Percentiles rank a stretch among this genome's conserved stretches.
Conservation (phyloP, 1,139 yeast genomes). For the Kodamaea derodonti region DNA sequence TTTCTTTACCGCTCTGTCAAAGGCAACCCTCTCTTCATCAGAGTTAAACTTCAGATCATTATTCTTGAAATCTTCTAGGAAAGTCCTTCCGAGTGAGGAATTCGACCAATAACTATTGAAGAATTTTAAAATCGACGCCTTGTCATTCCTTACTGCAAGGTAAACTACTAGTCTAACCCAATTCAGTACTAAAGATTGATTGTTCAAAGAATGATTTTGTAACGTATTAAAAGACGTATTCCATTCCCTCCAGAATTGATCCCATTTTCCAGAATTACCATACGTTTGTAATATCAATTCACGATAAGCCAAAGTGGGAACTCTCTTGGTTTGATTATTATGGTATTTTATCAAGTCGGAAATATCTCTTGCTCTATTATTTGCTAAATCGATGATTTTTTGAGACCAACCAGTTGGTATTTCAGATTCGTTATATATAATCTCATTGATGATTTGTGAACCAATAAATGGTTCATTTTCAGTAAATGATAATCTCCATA, state of each 20-base stretch:
- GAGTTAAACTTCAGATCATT: slow-evolving; percentile 16
- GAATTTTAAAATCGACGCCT: slow-evolving; percentile 27
- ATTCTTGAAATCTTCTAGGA: slow-evolving; percentile 19
- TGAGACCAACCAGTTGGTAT: slow-evolving; percentile 8
- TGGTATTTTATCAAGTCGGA: slow-evolving; percentile 23
- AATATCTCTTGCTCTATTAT: slow-evolving; percentile 30
- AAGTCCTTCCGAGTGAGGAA: slow-evolving; percentile 21
- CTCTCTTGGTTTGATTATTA: slow-evolving; percentile 10
- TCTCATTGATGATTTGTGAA: slow-evolving; percentile 22
- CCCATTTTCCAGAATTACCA: slow-evolving; percentile 41
- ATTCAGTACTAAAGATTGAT: slow-evolving; percentile 11
- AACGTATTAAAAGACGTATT: slow-evolving; percentile 18
- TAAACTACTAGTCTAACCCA: slow-evolving; percentile 39
- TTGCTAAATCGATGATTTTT: slow-evolving; percentile 18
- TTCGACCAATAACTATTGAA: slow-evolving; percentile 29
- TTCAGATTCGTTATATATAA: slow-evolving; percentile 17
- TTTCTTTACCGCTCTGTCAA: slow-evolving; percentile 17
- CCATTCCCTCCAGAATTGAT: slow-evolving; percentile 42
- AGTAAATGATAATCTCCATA: slow-evolving; percentile 28
- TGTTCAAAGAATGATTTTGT: slow-evolving; percentile 8
- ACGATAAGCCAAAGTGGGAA: slow-evolving; percentile 18
- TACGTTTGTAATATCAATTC: slow-evolving; percentile 36
- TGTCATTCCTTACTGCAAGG: slow-evolving; percentile 28
- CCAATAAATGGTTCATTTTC: slow-evolving; percentile 17
- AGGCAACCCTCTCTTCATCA: slow-evolving; percentile 19